Conservation (phyloP, 495 filamentous ascomycete species). For the Tuber aestivum region DNA sequence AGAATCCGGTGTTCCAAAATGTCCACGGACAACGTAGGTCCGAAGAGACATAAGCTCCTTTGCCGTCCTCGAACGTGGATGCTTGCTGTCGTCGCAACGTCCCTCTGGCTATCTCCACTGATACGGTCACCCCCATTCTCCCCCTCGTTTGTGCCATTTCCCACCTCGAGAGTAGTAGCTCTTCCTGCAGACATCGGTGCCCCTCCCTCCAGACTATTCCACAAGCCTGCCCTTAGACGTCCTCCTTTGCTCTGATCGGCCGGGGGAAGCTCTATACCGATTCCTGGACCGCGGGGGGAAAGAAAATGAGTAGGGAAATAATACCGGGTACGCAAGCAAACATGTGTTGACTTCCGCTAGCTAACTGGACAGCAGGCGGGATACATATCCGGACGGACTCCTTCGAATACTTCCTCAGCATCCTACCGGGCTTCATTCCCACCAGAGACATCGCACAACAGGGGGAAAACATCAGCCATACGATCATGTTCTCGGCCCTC, state of each 20-base stretch:
- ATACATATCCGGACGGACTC: not conserved
- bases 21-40: not conserved
- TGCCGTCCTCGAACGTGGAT: not conserved
- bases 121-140: not conserved
- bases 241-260: not conserved
- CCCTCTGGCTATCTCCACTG: not conserved
- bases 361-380: not conserved
- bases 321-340: not conserved
- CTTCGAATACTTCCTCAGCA: not conserved
- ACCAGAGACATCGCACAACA: not conserved
- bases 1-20: not conserved
- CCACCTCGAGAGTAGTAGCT: too few species aligned
- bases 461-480: not conserved
- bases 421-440: not conserved
- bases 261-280: not conserved
- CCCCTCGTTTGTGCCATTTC: not conserved
- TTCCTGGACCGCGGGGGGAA: not conserved
- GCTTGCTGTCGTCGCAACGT: too few species aligned
- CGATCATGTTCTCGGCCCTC: not conserved
- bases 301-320: not conserved
- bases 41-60: not conserved
- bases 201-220: not conserved
- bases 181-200: not conserved
- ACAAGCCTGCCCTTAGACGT: not conserved
- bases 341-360: not conserved